A percentile compares a stretch with the other conserved stretches of the same genome.
Conservation (phyloP, 2,329 filamentous ascomycete species). For the Lachnellula arida region DNA sequence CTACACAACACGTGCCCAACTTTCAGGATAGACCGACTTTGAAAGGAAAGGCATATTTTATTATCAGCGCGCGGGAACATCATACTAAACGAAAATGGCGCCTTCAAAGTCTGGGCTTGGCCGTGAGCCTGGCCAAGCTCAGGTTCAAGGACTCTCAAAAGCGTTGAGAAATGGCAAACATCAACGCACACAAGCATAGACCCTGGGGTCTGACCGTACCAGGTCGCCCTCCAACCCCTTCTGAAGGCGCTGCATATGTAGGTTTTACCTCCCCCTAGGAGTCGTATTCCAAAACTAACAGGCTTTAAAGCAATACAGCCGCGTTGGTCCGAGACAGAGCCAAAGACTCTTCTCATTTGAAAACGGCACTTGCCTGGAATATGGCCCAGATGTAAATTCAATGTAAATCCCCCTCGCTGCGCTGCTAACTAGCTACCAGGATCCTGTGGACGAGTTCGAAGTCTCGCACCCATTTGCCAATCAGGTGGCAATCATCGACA, state of each 20-base stretch:
- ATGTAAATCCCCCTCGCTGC: background rate
- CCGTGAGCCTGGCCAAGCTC: too few relatives aligned
- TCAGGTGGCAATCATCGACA: slow-evolving; percentile 19
- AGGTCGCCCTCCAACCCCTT: slow-evolving; percentile 23
- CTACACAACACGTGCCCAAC: too few relatives aligned
- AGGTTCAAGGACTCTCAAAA: too few relatives aligned
- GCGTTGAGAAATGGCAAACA: background rate
- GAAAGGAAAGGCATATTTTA: too few relatives aligned
- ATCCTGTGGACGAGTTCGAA: slow-evolving; percentile 19
- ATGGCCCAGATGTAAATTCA: slow-evolving; percentile 19
- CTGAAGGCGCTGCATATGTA: slow-evolving; percentile 26
- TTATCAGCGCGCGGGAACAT: too few relatives aligned
- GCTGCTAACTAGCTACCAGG: slow-evolving; percentile 13
- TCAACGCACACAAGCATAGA: background rate
- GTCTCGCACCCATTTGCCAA: slow-evolving; percentile 16
- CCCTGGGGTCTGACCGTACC: slow-evolving; percentile 24
- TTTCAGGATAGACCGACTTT: too few relatives aligned
- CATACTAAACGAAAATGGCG: too few relatives aligned
- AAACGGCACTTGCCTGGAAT: slow-evolving; percentile 22
- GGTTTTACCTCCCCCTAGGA: background rate
- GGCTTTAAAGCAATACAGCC: slow-evolving; percentile 11
- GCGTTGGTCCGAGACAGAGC: slow-evolving; percentile 6
- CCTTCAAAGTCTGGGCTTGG: too few relatives aligned
- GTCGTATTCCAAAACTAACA: background rate
- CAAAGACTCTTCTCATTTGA: slow-evolving; percentile 15